These are phyloP conservation scores for Penicillium goetzii DNA, from an alignment of 495 filamentous ascomycete species.

Conservation along the genomic window DNA sequence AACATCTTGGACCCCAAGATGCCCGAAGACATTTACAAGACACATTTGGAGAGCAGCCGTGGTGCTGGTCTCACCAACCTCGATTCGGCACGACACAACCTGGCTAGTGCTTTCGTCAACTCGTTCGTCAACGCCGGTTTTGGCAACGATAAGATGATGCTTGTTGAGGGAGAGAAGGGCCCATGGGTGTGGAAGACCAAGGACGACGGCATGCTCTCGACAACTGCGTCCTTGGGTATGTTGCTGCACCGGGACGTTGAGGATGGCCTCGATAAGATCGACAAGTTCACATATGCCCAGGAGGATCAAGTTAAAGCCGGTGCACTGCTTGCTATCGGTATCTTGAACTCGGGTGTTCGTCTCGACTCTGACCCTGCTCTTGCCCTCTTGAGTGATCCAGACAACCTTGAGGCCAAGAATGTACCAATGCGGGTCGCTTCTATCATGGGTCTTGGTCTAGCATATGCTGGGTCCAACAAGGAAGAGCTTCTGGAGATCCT, in stretches of 20 bases:
- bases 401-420: slow-evolving; percentile 76
- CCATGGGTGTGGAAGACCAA: slow-evolving; percentile 99
- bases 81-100: slow-evolving; percentile 92
- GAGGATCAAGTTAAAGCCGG: slow-evolving; percentile 92
- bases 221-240: slow-evolving; percentile 88
- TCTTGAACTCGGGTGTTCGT: slow-evolving; percentile 89
- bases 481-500: slow-evolving; percentile 79
- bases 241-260: slow-evolving; percentile 91
- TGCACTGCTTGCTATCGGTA: slow-evolving; percentile 84
- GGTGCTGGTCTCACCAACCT: slow-evolving; percentile 91
- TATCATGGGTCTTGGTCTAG: slow-evolving; percentile 94
- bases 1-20: slow-evolving; percentile 97
- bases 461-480: slow-evolving; percentile 91
- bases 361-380: slow-evolving; percentile 85
- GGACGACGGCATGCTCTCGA: slow-evolving; percentile 96
- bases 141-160: slow-evolving; percentile 95
- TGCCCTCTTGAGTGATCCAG: slow-evolving; percentile 77
- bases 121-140: slow-evolving; percentile 95
- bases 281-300: slow-evolving; percentile 81
- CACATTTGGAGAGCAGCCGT: slow-evolving; percentile 91
- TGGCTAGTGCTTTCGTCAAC: slow-evolving; percentile 96
- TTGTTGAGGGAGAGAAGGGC: slow-evolving; percentile 75
- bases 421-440: slow-evolving; percentile 74
- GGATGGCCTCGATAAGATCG: slow-evolving; percentile 83
- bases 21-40: slow-evolving; percentile 99